Evolutionary conservation across 805 yeast genomes (phyloP).

Genomic region (Dipodascus geniculatus): DNA sequence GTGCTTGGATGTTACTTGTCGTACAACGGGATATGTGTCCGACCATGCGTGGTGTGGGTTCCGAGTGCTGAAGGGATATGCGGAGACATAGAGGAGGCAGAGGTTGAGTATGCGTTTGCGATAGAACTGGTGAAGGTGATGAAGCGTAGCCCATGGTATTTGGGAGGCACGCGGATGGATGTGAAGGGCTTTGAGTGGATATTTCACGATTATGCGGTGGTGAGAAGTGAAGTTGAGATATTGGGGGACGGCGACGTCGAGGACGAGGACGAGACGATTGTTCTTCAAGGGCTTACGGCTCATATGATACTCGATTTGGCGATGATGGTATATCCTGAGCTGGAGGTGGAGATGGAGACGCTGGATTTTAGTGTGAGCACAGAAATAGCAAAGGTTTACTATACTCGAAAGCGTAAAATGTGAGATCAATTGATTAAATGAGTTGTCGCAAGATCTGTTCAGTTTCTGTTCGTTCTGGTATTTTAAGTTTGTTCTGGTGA

Average conservation of each 20-base stretch:
- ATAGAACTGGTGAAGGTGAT: neutral
- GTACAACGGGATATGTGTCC: constrained; percentile 61
- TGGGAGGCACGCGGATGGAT: constrained; percentile 8
- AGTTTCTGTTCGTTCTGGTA: no score
- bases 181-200: constrained; percentile 9
- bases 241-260: constrained; percentile 4
- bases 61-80: neutral
- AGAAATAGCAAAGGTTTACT: neutral
- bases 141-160: neutral
- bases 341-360: neutral
- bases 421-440: no score
- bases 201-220: constrained; percentile 5
- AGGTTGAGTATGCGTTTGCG: neutral
- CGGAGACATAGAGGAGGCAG: constrained; percentile 4
- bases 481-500: no score
- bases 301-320: constrained; percentile 14
- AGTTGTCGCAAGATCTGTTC: no score
- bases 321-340: constrained; percentile 6
- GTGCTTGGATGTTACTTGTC: constrained; percentile 61
- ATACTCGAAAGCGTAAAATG: neutral
- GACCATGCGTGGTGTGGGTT: constrained; percentile 43
- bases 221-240: neutral
- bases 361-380: neutral
- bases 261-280: constrained; percentile 4
- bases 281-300: constrained; percentile 13